phyloP scores from a whole-genome alignment of 2,329 filamentous ascomycete species.

The Leptographium galeiforme region DNA sequence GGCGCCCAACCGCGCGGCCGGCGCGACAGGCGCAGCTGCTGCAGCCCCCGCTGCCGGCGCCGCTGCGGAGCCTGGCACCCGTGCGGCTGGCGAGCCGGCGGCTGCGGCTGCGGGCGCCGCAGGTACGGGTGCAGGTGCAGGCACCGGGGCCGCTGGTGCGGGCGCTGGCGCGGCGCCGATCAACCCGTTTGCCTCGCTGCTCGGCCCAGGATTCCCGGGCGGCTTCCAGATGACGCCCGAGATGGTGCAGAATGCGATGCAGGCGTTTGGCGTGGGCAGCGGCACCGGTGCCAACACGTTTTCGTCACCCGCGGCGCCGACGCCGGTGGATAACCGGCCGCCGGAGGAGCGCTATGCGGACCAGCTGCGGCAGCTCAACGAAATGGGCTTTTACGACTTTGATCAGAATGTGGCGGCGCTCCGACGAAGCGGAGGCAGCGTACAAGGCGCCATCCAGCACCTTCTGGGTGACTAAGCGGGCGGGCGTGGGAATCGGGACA shows the following conservation, averaged over 20 bases:
- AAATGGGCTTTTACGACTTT: constrained; percentile 98
- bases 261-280: constrained; percentile 28
- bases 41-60: not conserved
- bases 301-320: not conserved
- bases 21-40: not conserved
- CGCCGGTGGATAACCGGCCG: constrained; percentile 68
- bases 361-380: constrained; percentile 85
- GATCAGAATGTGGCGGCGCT: constrained; percentile 83
- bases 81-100: not conserved
- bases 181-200: constrained; percentile 59
- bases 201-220: constrained; percentile 20
- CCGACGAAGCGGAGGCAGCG: constrained; percentile 78
- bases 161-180: constrained; percentile 17
- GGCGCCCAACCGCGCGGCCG: constrained; percentile 10
- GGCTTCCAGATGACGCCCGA: constrained; percentile 38
- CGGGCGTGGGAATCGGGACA: not conserved
- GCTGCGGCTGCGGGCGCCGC: not conserved
- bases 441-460: constrained; percentile 80
- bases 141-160: constrained; percentile 11
- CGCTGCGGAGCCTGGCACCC: not conserved
- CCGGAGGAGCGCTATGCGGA: constrained; percentile 88
- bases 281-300: constrained; percentile 15
- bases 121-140: not conserved
- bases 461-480: constrained; percentile 31
- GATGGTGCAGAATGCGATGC: constrained; percentile 39